Base-by-base conservation (phyloP, 2,329 filamentous ascomycete species). In the Lithohypha guttulata region DNA sequence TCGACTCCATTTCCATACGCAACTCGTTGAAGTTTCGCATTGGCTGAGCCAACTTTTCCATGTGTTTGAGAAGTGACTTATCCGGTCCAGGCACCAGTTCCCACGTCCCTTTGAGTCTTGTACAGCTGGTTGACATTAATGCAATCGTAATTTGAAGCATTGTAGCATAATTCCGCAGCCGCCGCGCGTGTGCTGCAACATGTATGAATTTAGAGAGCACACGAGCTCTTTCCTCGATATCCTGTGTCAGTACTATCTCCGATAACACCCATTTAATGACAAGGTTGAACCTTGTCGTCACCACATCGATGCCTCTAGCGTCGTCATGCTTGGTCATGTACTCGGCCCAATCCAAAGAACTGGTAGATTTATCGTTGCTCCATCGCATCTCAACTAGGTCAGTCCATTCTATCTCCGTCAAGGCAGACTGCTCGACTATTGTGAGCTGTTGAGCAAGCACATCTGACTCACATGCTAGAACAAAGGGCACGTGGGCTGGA, bases 261-360 rank as follows among this genome's bases (percentile, higher is more conserved):
- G 75, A 79, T 8, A 77, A 59, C 6, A 69, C 69, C 76, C 76
- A 80, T 59, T 79, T 79, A 43, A 78, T 74, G 46, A 79, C 71
- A 3, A 80, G 61, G 46, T 80, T 80, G 62, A 79, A 79, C 18
- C 76, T 72, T 17, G 75, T 73, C 34, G 77, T 76, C 43, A 79
- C 75, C 23, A 80, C 61, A 44, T 79, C 76, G 29, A 80, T 73
- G 20, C 76, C 76, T 33, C 64, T 66, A 23, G 48, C 44, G 14
- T 66, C 68, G 29, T 71, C 66, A 48, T 72, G 57, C 9, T 65
- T 62, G 30, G 66, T 62, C 14, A 79, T 64, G 51, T 76, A 79
- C 36, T 75, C 67, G 3, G 77, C 74, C 76, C 76, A 80, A 50
- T 75, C 71, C 11, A 64, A 58, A 13, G 70, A 64, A 15, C 62